A percentile compares a stretch with the other conserved stretches of the same genome.
phyloP scores from a whole-genome alignment of 768 basidiomycete genomes.

The Hysterangium stoloniferum region DNA sequence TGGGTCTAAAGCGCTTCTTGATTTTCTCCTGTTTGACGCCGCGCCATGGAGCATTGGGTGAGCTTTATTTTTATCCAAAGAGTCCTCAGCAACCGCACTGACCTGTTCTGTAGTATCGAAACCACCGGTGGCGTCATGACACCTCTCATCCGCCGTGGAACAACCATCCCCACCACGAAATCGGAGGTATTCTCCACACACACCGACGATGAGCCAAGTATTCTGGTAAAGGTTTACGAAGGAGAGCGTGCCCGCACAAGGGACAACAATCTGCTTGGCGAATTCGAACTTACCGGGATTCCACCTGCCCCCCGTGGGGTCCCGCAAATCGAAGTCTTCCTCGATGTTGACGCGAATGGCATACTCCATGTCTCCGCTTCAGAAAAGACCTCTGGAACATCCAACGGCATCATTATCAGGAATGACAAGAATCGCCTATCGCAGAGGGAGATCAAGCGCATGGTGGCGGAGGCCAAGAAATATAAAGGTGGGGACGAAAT shows the following conservation, averaged over 20 bases:
- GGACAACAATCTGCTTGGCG: conserved; percentile 46
- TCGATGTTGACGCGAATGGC: conserved; percentile 43
- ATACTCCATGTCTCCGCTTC: conserved; percentile 40
- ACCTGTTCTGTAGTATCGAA: conserved; percentile 97
- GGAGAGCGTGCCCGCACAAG: conserved; percentile 43
- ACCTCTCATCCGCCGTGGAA: conserved; percentile 44
- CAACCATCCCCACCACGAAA: conserved; percentile 45
- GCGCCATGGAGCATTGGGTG: conserved; percentile 45
- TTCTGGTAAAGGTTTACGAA: conserved; percentile 44
- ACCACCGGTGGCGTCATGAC: conserved; percentile 49
- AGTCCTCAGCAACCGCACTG: conserved; percentile 92
- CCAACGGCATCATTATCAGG: conserved; percentile 88
- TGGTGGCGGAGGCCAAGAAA: conserved; percentile 91
- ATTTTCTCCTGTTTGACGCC: conserved; percentile 42
- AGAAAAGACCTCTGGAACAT: conserved; percentile 80
- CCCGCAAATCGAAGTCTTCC: conserved; percentile 45
- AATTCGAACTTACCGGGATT: conserved; percentile 42
- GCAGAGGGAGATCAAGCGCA: conserved; percentile 89
- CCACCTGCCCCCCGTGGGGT: conserved; percentile 42
- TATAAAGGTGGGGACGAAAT: conserved; percentile 73
- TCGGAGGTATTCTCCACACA: conserved; percentile 29
- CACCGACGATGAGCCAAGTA: conserved; percentile 30
- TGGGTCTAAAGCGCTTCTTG: conserved; percentile 36
- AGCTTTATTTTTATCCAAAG: too few species aligned
- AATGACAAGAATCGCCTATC: conserved; percentile 81